Conservation (phyloP, 352 stramenopile genomes). For the Hyaloperonospora arabidopsidis region DNA sequence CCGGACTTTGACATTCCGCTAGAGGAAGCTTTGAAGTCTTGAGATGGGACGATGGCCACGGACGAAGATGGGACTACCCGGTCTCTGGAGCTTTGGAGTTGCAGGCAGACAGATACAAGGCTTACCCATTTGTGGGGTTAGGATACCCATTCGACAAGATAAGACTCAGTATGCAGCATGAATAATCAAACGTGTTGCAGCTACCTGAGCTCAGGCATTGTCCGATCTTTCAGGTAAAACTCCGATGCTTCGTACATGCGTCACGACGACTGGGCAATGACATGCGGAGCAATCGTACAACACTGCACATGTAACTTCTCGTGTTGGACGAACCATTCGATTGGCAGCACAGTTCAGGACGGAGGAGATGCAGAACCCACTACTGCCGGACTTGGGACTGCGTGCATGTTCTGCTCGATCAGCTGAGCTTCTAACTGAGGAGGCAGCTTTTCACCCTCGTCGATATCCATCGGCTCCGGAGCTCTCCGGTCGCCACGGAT, state of each 20-base stretch:
- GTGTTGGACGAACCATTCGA: neutral
- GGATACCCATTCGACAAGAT: slow-evolving; percentile 23
- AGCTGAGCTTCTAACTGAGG: slow-evolving; percentile 29
- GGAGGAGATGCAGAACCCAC: slow-evolving; percentile 16
- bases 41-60: slow-evolving; percentile 12
- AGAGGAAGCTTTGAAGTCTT: slow-evolving; percentile 57
- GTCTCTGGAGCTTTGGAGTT: neutral
- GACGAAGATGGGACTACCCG: too few relatives aligned
- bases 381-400: slow-evolving; percentile 15
- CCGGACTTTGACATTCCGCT: slow-evolving; percentile 75
- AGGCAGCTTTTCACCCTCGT: slow-evolving; percentile 27
- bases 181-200: too few relatives aligned
- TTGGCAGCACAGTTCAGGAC: slow-evolving; percentile 7
- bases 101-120: slow-evolving; percentile 4
- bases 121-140: slow-evolving; percentile 16
- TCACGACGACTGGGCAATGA: slow-evolving; percentile 13
- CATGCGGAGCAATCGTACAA: slow-evolving; percentile 6
- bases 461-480: slow-evolving; percentile 20
- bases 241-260: slow-evolving; percentile 1
- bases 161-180: slow-evolving; percentile 18
- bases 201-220: too few relatives aligned
- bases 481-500: slow-evolving; percentile 58
- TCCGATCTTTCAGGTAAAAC: too few relatives aligned
- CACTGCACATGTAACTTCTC: neutral
- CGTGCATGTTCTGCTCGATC: slow-evolving; percentile 30